Evolutionary conservation across 176 grass and related monocot species (phyloP).

Genomic region (Dendrocalamus sinicus): DNA sequence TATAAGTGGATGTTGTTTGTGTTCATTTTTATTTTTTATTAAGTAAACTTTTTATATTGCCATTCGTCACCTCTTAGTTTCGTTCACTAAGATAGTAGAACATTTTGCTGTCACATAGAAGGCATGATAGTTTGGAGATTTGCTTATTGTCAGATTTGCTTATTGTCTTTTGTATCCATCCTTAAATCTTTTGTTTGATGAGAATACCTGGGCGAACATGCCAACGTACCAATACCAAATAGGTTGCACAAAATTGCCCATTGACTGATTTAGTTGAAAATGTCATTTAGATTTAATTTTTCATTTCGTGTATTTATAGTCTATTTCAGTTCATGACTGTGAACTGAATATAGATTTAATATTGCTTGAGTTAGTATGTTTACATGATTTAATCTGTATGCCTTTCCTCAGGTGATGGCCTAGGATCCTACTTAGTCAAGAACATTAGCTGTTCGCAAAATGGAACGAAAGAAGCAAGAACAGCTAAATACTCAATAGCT

Average conservation of each 20-base stretch:
- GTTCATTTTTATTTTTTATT: neutral
- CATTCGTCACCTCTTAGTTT: neutral
- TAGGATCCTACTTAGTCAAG: constrained; percentile 63
- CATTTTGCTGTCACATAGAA: constrained; percentile 26
- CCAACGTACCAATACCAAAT: constrained; percentile 22
- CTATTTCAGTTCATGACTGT: neutral
- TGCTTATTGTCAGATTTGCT: neutral
- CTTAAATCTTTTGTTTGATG: neutral
- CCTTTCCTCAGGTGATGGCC: constrained; percentile 53
- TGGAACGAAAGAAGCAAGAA: constrained; percentile 49
- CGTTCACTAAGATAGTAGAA: neutral
- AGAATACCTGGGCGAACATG: constrained; percentile 9
- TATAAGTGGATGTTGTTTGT: neutral
- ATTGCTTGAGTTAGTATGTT: constrained; percentile 30
- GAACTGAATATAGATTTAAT: constrained; percentile 15
- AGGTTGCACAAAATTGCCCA: neutral
- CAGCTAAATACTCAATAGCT: constrained; percentile 81
- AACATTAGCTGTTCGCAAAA: constrained; percentile 46
- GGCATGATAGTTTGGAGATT: neutral
- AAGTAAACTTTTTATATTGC: constrained; percentile 26
- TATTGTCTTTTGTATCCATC: neutral
- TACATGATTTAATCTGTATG: constrained; percentile 15
- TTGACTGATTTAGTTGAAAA: constrained; percentile 29
- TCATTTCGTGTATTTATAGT: neutral
- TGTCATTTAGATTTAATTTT: neutral